Conservation (phyloP, 495 filamentous ascomycete species). For the Aspergillus sclerotioniger region DNA sequence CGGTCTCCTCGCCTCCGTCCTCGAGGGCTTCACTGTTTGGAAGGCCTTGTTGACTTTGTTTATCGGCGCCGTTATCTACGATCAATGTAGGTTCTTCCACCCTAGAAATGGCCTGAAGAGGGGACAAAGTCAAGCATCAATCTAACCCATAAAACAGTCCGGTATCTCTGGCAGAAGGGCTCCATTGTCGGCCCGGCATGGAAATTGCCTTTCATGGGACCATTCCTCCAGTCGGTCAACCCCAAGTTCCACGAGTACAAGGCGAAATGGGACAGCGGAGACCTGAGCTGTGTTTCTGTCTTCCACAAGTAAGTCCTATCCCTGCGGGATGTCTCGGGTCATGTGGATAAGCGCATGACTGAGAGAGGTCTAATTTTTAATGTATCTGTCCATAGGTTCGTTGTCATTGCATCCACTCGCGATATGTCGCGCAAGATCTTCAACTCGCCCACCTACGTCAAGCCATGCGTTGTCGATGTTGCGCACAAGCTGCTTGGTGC, state of each 20-base stretch:
- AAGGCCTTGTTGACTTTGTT: slow-evolving; percentile 64
- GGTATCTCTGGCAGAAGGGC: slow-evolving; percentile 83
- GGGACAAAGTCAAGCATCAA: not conserved
- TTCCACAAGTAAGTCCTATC: slow-evolving; percentile 85
- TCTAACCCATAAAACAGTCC: slow-evolving; percentile 52
- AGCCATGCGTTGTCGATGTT: slow-evolving; percentile 94
- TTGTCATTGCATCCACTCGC: slow-evolving; percentile 92
- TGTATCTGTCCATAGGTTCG: slow-evolving; percentile 61
- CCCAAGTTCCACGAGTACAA: slow-evolving; percentile 89
- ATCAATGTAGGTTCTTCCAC: slow-evolving; percentile 67
- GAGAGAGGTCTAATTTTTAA: not conserved
- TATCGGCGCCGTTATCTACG: slow-evolving; percentile 70
- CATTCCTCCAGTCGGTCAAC: slow-evolving; percentile 88
- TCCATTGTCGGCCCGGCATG: slow-evolving; percentile 75
- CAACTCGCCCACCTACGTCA: slow-evolving; percentile 89
- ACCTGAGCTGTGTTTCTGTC: slow-evolving; percentile 93
- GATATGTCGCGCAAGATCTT: slow-evolving; percentile 97
- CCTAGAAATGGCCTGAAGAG: not conserved
- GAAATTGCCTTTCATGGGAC: slow-evolving; percentile 94
- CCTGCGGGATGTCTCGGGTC: not conserved
- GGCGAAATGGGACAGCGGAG: slow-evolving; percentile 86
- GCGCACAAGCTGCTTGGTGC: slow-evolving; percentile 92
- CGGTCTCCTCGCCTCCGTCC: slow-evolving; percentile 42
- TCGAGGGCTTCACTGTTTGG: slow-evolving; percentile 60
- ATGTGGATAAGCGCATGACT: not conserved